phyloP scores from a whole-genome alignment of 345 rosid species.

The Eucalyptus leucophloia region DNA sequence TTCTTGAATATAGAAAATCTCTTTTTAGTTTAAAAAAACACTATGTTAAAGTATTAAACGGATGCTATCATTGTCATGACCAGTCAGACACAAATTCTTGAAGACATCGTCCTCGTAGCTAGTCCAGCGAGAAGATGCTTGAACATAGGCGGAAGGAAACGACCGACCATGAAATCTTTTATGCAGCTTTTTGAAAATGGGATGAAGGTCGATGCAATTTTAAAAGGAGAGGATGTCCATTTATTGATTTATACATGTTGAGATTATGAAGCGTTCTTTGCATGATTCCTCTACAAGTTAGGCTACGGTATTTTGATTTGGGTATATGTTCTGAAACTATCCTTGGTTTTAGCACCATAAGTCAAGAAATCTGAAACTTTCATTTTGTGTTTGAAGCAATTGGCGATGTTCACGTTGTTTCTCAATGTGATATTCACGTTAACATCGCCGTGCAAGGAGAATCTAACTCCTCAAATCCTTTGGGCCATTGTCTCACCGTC shows the following conservation, averaged over 20 bases:
- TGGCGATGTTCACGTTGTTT: neutral
- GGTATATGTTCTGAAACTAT: no score
- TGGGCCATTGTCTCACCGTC: neutral
- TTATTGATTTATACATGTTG: neutral
- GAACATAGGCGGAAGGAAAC: neutral
- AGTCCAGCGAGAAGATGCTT: rapidly evolving
- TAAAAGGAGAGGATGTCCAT: rapidly evolving
- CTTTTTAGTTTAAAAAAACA: no score
- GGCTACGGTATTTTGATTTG: no score
- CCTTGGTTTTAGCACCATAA: rapidly evolving
- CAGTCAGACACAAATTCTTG: rapidly evolving
- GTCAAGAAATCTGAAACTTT: neutral
- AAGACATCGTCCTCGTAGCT: rapidly evolving
- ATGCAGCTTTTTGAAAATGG: neutral
- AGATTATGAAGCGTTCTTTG: rapidly evolving
- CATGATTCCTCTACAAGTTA: no score
- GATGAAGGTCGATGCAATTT: no score
- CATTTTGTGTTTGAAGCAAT: neutral
- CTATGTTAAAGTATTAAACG: neutral
- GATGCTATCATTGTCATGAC: rapidly evolving
- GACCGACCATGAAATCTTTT: neutral
- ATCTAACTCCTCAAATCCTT: neutral
- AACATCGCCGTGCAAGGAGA: neutral
- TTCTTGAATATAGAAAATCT: no score
- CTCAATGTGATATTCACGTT: neutral